Evolutionary conservation across 441 rosid genomes (phyloP).

Genomic region (Pelargonium fulgidum): DNA sequence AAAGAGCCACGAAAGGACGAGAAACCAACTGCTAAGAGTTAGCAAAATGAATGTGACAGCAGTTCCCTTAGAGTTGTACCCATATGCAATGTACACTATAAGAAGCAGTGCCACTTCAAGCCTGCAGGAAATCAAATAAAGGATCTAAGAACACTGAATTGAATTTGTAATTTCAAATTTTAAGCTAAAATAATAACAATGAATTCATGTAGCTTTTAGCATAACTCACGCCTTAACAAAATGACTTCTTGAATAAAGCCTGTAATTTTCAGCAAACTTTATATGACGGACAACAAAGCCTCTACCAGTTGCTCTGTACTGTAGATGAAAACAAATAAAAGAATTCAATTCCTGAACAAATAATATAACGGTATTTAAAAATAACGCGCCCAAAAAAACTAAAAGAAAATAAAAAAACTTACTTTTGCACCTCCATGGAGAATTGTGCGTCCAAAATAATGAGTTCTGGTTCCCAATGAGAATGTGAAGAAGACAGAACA

Average conservation of each 20-base stretch:
- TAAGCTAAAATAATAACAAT: constrained; percentile 1
- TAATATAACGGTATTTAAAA: constrained; percentile 1
- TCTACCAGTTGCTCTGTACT: constrained; percentile 98
- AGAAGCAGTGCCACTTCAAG: constrained; percentile 79
- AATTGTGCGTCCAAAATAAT: constrained; percentile 94
- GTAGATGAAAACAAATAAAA: constrained; percentile 26
- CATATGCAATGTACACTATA: constrained; percentile 83
- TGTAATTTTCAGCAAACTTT: constrained; percentile 88
- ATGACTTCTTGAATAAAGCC: constrained; percentile 96
- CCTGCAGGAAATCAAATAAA: constrained; percentile 37
- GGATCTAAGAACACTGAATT: constrained; percentile 20
- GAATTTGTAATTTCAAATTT: neutral
- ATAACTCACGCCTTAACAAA: constrained; percentile 71
- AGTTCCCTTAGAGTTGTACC: constrained; percentile 65
- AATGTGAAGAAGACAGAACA: constrained; percentile 99
- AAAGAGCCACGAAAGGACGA: constrained; percentile 95
- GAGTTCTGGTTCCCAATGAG: constrained; percentile 92
- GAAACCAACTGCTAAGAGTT: constrained; percentile 92
- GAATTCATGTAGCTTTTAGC: constrained; percentile 22
- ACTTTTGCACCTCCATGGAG: constrained; percentile 99
- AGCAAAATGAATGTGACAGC: constrained; percentile 79
- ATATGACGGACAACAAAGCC: constrained; percentile 97
- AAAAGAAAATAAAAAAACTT: constrained; percentile 22
- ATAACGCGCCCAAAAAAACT: no score
- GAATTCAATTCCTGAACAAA: constrained; percentile 17